These are phyloP conservation scores for Metschnikowia anglica DNA, from an alignment of 805 yeast genomes.

Conservation along the genomic window DNA sequence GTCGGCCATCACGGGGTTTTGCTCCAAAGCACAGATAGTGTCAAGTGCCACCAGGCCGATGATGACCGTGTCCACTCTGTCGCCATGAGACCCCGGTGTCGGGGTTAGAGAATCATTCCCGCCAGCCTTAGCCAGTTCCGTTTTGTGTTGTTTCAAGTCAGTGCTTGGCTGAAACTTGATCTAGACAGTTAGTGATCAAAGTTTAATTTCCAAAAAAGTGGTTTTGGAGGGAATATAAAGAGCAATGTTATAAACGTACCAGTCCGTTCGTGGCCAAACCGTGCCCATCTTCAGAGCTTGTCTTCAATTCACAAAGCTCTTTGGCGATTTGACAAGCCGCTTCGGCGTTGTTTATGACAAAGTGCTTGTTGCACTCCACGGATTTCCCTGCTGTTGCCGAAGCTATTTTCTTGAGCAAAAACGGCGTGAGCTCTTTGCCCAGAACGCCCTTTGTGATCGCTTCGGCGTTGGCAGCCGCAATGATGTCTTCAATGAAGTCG, in stretches of 20 bases:
- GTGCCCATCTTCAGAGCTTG: neutral
- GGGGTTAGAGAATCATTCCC: neutral
- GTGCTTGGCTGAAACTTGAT: constrained; percentile 12
- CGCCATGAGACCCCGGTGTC: neutral
- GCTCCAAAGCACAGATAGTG: constrained; percentile 51
- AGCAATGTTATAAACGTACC: neutral
- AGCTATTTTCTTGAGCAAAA: constrained; percentile 63
- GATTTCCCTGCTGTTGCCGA: constrained; percentile 67
- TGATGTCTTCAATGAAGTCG: constrained; percentile 51
- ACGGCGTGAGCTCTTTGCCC: constrained; percentile 84
- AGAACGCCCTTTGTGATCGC: constrained; percentile 52
- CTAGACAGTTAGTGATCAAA: constrained; percentile 9
- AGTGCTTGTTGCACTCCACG: constrained; percentile 66
- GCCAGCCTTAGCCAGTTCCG: neutral
- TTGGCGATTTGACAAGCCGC: constrained; percentile 68
- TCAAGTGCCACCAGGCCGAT: constrained; percentile 81
- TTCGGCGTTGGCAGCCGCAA: constrained; percentile 54
- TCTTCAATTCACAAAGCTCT: constrained; percentile 33
- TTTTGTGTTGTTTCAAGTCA: constrained; percentile 4
- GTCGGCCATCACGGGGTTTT: constrained; percentile 42
- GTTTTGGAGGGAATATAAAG: neutral
- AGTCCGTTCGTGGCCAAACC: neutral
- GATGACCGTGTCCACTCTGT: constrained; percentile 39
- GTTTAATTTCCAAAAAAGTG: neutral
- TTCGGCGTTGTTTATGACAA: constrained; percentile 74